Evolutionary conservation across 805 yeast genomes (phyloP), one percentile per base, ranked within the genome.

Genomic region (Debaryomyces tyrocola): DNA sequence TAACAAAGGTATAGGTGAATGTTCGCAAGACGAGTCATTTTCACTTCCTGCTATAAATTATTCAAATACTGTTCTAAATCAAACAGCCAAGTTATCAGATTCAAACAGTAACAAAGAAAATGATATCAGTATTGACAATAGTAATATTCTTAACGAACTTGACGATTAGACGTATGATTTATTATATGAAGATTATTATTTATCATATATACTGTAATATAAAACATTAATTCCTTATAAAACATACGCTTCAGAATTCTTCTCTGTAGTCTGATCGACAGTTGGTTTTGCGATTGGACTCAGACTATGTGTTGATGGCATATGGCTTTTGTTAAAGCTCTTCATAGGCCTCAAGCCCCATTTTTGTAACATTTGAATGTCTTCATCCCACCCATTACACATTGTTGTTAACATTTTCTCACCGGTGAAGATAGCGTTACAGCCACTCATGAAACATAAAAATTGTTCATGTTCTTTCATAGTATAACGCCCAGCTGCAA

Each of bases 311-410:
- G 14, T 11, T n/a, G 9, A 2, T 6, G 34, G 34, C 34, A 31
- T 31, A 8, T 12, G 6, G 11, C 17, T 14, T 31, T 31, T 31
- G 9, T 31, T 31, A 48, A 75, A 77, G 49, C 78, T 70, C 56
- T 74, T 66, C 83, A 80, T 78, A 39, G 84, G 84, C 52, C 63
- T 65, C 55, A 83, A 54, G 0, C 94, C 94, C 91, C 91, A 87
- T 55, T 76, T 80, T 6, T 65, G 60, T 27, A 87, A 67, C 89
- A 87, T 80, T 7, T 64, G 75, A 47, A 76, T 84, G 59, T 87
- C 94, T 56, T 85, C 91, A 39, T 86, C 89, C 91, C 92, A 87
- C 6, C 90, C 90, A 54, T 80, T 84, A 60, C 92, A 86, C 82
- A 83, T 80, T 4, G 94, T 87, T 2, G 94, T 87, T 46, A 87